Evolutionary conservation across 2,329 filamentous ascomycete genomes (phyloP).

Genomic region (Epichloe gansuensis): DNA sequence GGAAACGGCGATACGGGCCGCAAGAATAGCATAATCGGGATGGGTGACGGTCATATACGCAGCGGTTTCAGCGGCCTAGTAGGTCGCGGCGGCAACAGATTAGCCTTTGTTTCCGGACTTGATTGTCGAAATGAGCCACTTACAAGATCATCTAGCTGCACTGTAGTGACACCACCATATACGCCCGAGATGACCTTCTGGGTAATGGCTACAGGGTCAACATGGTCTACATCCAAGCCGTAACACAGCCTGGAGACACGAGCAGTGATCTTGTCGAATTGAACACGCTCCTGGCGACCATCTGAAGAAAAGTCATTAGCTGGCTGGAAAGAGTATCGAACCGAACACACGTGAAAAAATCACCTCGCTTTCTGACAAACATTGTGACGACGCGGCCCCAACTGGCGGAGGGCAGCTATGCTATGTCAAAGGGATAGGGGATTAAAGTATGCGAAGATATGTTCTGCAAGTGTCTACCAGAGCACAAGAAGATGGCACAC

Average conservation of each 20-base stretch:
- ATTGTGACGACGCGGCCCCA: slow-evolving; percentile 28
- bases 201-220: slow-evolving; percentile 95
- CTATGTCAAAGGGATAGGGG: slow-evolving; percentile 9
- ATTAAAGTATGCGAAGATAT: slow-evolving; percentile 13
- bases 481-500: slow-evolving; percentile 13
- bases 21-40: slow-evolving; percentile 96
- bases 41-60: slow-evolving; percentile 99
- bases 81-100: not conserved
- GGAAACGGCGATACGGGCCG: slow-evolving; percentile 94
- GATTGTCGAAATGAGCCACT: slow-evolving; percentile 24
- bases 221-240: slow-evolving; percentile 84
- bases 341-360: slow-evolving; percentile 10
- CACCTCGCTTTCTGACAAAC: slow-evolving; percentile 54
- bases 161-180: slow-evolving; percentile 93
- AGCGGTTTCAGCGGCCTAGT: slow-evolving; percentile 89
- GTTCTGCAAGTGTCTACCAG: slow-evolving; percentile 14
- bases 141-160: slow-evolving; percentile 94
- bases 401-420: slow-evolving; percentile 11
- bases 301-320: slow-evolving; percentile 43
- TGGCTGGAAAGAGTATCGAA: not conserved
- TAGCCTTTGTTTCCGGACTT: not conserved
- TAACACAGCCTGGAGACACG: slow-evolving; percentile 97
- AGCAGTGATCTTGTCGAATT: slow-evolving; percentile 99
- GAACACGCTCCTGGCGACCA: slow-evolving; percentile 98
- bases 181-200: slow-evolving; percentile 99